Evolutionary conservation across 768 basidiomycete species (phyloP), one percentile per base, ranked within the genome.

Genomic region (Rhodotorula graminis): DNA sequence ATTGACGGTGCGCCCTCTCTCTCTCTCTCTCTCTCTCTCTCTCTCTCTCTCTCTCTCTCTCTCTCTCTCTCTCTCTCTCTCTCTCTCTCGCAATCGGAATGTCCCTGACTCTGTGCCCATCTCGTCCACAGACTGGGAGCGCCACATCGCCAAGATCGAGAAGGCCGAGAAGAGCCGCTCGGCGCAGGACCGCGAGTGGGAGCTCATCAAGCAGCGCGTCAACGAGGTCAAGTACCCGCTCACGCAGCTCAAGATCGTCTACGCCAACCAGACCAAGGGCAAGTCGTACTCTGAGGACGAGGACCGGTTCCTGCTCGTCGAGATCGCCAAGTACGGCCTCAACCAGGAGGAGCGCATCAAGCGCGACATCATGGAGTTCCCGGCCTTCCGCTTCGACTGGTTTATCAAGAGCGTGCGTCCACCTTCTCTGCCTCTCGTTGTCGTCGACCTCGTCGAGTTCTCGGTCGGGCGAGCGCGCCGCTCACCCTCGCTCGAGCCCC

Each of bases 271-370:
- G 44, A 95, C 93, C 49, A 97, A 97, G 81, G 95, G 93, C 71
- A 97, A 97, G 79, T 90, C 93, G 11, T 99, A 95, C 81, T 90
- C 87, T 37, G 96, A 99, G 74, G 96, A 98, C 79, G 96, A 98
- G 79, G 96, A 98, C 78, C 85, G 95, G 27, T 99, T 97, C 83
- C 85, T 98, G 19, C 86, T 98, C 52, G 93, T 91, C 78, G 87
- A 93, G 37, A 82, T 98, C 73, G 87, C 88, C 80, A 87, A 95
- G 82, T 94, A 97, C 76, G 93, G 93, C 33, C 88, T 97, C 85
- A 88, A 89, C 67, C 83, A 85, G 25, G 91, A 91, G 62, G 81
- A 99, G 79, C 83, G 89, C 65, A 96, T 98, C 82, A 96, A 95
- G 86, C 88, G 89, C 81, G 95, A 98, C 81, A 93, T 98, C 74